Base-by-base conservation (phyloP, 2,329 filamentous ascomycete species). In the Thyridium curvatum region DNA sequence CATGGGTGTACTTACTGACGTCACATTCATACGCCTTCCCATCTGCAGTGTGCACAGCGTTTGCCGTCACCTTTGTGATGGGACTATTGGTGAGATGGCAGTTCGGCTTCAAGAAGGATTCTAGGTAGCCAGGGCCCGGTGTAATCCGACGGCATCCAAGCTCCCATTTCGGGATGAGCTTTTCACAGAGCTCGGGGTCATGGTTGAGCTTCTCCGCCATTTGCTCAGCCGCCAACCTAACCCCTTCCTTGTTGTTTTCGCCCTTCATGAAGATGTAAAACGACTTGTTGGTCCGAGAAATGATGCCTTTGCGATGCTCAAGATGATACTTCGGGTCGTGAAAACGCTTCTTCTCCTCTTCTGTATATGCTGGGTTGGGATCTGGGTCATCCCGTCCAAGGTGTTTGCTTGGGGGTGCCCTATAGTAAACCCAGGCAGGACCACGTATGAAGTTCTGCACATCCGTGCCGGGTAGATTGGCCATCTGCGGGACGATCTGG, bases 271-370 rank as follows among this genome's bases (percentile, higher is more conserved):
- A 68, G 5, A 61, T 52, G 37, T 72, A 65, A 5, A 72, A 57
- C 1, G 51, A 54, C 37, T 52, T 55, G 17, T 58, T 58, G 0
- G 52, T 53, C 4, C 42, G 18, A 14, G 41, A 41, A 16, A 43
- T 40, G 32, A 47, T 47, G 5, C 58, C 58, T 40, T 67, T 72
- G 14, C 71, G 62, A 41, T 72, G 72, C 8, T 60, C 47, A 1
- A 76, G 53, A 47, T 79, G 80, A 12, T 55, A 64, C 10, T 69
- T 60, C 0, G 76, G 73, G 42, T 80, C 45, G 18, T 72, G 77
- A 0, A 26, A 26, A 10, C 21, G 21, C 10, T 26, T 26, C 21
- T 10, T 26, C 21, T 26, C 21, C 21, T 26, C 21, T 26, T 6
- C 21, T 6, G 21, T 26, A 10, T 26, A 26, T 26, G 21, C 21